Evolutionary conservation across 2,329 filamentous ascomycete species (phyloP), one percentile per base, ranked within the genome.

Genomic region (Colletotrichum sp.): DNA sequence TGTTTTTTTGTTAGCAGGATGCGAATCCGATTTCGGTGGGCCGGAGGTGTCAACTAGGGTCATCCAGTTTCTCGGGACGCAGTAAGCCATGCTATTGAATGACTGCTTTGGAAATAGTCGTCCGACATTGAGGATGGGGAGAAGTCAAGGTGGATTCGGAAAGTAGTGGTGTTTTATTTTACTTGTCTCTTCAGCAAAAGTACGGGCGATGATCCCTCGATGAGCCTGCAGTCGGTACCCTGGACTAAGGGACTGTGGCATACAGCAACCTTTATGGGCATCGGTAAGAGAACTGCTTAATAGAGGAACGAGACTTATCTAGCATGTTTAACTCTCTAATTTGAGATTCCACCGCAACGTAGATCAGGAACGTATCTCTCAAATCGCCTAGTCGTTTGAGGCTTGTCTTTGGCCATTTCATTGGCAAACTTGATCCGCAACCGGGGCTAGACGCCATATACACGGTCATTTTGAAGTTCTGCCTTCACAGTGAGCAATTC

Each of bases 401-500:
- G 44, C 44, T 21, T 52, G 44, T 52, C n/a, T 52, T 5, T 13
- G 3, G 44, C n/a, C n/a, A 52, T 52, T 5, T 52, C 44, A 52
- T 52, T 52, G n/a, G 44, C 44, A 8, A 21, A 21, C 4, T 6
- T 21, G 44, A 21, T 52, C 44, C 44, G 44, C 44, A 21, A 52
- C 44, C 12, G n/a, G 44, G 44, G n/a, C 44, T 0, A 13, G 44
- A 13, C 44, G 44, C n/a, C n/a, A 52, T 52, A 52, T 7, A 52
- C 10, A 52, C n/a, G 44, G 2, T 24, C 10, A 24, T 52, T 52
- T 52, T 2, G 44, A 52, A 5, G 55, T 59, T 28, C 13, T 59
- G 44, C 5, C 24, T 16, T 59, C 55, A 59, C 55, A 26, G 55
- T 59, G 55, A 59, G 55, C 21, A 59, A 59, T 59, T 21, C 55